Base-by-base conservation (phyloP, 345 rosid species). In the Zanthoxylum bungeanum region DNA sequence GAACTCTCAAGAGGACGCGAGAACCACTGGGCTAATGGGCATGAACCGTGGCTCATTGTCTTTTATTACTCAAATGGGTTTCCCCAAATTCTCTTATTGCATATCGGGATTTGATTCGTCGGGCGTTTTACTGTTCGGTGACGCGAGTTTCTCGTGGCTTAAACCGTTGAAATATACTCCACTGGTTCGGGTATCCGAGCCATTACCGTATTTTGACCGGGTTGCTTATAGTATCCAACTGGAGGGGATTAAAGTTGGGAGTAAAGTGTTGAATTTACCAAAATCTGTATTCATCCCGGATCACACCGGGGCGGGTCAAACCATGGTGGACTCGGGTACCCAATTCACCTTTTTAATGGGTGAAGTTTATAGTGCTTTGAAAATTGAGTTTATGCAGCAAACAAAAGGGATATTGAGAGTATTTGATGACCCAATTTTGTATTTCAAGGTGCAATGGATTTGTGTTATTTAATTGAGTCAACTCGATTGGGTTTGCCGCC, bases 291-390 rank as follows among this genome's bases (percentile, higher is more conserved):
- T 83, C 22, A 77, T 71, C 73, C 93, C 91, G 51, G 97, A 91
- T 60, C 93, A 91, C 61, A 91, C 97, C 36, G 97, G 93, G 22
- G 97, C 97, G 1, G 97, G 97, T 57, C 97, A 91, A 74, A 91
- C 97, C 0, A 91, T 85, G 88, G 85, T 91, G 0, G 97, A 91
- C 74, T 88, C 97, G 52, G 97, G 93, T 21, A 91, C 97, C 28
- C 97, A 91, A 1, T 91, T 88, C 67, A 83, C 92, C 0, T 91
- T 91, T 69, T 31, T 91, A 14, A 9, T 91, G 72, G 92, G 97
- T 17, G 84, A 87, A 72, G 93, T 85, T 71, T 91, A 91, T 64
- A 68, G 80, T 0, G 91, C 92, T 1, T 64, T 91, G 51, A 85
- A 52, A 79, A 75, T 62, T 28, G 97, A 91, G 67, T 91, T 83